Percentiles rank a stretch among this genome's conserved stretches.
Evolutionary conservation across 495 filamentous ascomycete species (phyloP).

Genomic region (Podospora tetraspora): DNA sequence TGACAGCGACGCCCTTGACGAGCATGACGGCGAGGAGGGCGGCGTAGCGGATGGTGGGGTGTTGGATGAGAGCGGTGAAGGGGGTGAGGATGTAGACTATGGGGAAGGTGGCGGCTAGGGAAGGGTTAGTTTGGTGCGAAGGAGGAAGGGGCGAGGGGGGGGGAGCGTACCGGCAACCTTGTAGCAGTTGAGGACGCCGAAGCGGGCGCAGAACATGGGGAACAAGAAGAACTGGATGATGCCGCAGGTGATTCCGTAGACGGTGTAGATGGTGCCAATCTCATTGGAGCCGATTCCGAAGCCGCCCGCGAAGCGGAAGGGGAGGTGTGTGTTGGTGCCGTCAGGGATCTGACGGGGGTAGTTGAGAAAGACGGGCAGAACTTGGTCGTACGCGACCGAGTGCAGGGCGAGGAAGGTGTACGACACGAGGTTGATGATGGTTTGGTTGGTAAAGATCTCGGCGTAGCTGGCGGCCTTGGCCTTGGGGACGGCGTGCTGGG

Average conservation of each 20-base stretch:
- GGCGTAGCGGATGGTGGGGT: constrained; percentile 35
- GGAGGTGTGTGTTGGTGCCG: constrained; percentile 55
- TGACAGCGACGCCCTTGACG: constrained; percentile 61
- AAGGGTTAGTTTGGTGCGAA: constrained; percentile 1
- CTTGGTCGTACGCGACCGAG: constrained; percentile 71
- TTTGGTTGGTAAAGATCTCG: constrained; percentile 72
- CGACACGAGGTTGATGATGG: constrained; percentile 64
- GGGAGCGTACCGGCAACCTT: constrained; percentile 43
- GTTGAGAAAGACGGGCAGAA: constrained; percentile 77
- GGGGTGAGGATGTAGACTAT: constrained; percentile 68
- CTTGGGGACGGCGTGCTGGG: constrained; percentile 13
- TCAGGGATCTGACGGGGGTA: constrained; percentile 49
- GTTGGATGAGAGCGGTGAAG: constrained; percentile 59
- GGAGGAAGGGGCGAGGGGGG: neutral
- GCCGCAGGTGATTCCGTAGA: constrained; percentile 67
- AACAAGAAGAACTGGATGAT: constrained; percentile 76
- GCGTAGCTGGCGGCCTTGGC: constrained; percentile 44
- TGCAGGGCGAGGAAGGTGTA: constrained; percentile 76
- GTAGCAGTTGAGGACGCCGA: constrained; percentile 66
- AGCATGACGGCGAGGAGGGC: constrained; percentile 55
- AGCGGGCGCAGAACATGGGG: constrained; percentile 59
- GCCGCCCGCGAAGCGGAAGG: constrained; percentile 74
- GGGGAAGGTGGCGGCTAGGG: constrained; percentile 52
- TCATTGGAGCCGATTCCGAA: constrained; percentile 64
- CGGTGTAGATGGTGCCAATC: constrained; percentile 72